Evolutionary conservation across 2,329 filamentous ascomycete species (phyloP).

Genomic region (Xylariaceae sp.): DNA sequence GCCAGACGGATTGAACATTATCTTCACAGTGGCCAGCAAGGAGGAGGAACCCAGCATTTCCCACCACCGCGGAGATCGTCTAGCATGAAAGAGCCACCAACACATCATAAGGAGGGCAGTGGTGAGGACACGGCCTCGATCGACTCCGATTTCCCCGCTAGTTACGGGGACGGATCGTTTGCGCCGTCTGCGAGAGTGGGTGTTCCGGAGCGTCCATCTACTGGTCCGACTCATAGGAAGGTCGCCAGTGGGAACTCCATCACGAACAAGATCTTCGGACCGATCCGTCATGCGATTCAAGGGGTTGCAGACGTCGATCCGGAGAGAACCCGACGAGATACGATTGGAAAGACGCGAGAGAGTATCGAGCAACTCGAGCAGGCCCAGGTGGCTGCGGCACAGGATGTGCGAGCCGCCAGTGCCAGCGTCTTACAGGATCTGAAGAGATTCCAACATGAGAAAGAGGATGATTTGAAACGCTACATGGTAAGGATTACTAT

Average conservation of each 20-base stretch:
- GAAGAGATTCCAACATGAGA: constrained; percentile 88
- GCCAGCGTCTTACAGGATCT: constrained; percentile 82
- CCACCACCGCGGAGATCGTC: constrained; percentile 63
- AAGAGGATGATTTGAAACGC: constrained; percentile 85
- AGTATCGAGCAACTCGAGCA: constrained; percentile 81
- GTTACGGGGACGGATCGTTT: constrained; percentile 67
- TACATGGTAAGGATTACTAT: constrained; percentile 74
- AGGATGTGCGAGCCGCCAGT: constrained; percentile 91
- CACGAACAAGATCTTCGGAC: constrained; percentile 88
- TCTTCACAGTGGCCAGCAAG: constrained; percentile 68
- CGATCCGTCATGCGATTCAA: constrained; percentile 90
- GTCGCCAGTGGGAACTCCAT: constrained; percentile 83
- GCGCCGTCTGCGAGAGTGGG: constrained; percentile 71
- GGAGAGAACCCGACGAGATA: constrained; percentile 83
- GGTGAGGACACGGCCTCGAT: constrained; percentile 81
- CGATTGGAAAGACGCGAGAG: constrained; percentile 93
- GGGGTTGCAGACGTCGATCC: constrained; percentile 96
- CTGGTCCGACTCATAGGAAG: constrained; percentile 63
- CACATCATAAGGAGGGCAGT: constrained; percentile 50
- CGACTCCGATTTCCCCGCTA: constrained; percentile 93
- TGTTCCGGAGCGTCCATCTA: constrained; percentile 50
- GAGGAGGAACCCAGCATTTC: constrained; percentile 33
- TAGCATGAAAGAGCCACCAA: constrained; percentile 47
- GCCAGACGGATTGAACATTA: constrained; percentile 92
- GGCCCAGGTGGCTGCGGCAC: constrained; percentile 79